Base-by-base conservation (phyloP, 306 rosid species). In the Fragaria vesca region DNA sequence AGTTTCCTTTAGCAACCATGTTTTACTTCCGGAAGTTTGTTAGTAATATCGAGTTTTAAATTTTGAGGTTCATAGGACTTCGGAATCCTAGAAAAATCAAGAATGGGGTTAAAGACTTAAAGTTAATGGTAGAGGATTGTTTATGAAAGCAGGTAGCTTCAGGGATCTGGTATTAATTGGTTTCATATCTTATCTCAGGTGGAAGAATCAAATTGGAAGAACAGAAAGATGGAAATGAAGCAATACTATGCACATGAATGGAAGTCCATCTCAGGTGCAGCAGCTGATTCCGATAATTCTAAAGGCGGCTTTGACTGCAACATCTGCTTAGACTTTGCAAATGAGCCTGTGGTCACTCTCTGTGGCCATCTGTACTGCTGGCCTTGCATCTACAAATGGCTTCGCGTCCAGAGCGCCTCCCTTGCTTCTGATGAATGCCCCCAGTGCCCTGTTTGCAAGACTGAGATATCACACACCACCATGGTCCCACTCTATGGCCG, bases 341-440 rank as follows among this genome's bases (percentile, higher is more conserved):
- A 81, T 2, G 99, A 93, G 69, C 99, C 99, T 0, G 90, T 96
- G 21, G 99, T 96, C 42, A 96, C 99, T 36, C 84, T 90, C 20
- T 96, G 99, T 42, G 99, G 99, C 62, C 99, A 96, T 85, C 94
- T 96, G 47, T 96, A 87, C 80, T 96, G 99, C 85, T 96, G 99
- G 98, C 90, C 96, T 34, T 96, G 99, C 87, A 93, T 96, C 88
- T 96, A 93, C 87, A 85, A 86, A 79, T 93, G 97, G 98, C 97
- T 93, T 16, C 88, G 81, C 61, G 84, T 93, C 78, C 98, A 91
- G 79, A 90, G 93, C 67, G 88, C 89, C 75, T 86, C 96, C 69
- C 96, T 91, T 43, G 89, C 87, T 68, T 73, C 88, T 1, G 93
- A 89, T 43, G 97, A 92, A 85, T 94, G 71, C 66, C 96, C 96